Base-by-base conservation (phyloP, 1,139 yeast species). In the Blastobotrys indianensis region DNA sequence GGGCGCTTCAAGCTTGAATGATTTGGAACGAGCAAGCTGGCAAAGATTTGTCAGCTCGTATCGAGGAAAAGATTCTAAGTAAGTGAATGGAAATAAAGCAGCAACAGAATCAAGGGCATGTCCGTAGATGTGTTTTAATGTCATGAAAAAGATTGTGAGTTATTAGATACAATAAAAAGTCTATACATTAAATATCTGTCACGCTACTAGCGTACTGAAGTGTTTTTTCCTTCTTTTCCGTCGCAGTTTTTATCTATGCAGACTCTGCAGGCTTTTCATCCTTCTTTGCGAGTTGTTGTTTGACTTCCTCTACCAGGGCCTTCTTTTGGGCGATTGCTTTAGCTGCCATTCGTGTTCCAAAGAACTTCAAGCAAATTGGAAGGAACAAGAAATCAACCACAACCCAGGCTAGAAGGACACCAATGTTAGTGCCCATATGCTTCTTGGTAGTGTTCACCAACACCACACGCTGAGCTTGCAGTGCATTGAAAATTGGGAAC, bases 401-500 rank as follows among this genome's bases (percentile, higher is more conserved):
- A 28, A 76, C 69, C 88, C 90, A 82, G 1, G 73, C 77, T 9
- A 72, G 59, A 50, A 82, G 58, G 1, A 82, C 65, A 37, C 83
- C 85, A 41, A 77, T 69, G 56, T 79, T 73, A 51, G 79, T 60
- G 4, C 85, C 86, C 57, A 82, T 52, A 15, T 72, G 59, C 1
- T 79, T 78, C 58, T 74, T 79, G 62, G 77, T 74, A 63, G 77
- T 76, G 56, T 79, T 66, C 53, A 79, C 74, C 48, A 82, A 70
- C 12, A 82, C 70, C 2, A 81, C 82, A 57, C 76, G 75, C 54
- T 70, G 69, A 16, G 78, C 69, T 49, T 77, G 80, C 42, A 72
- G 74, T 0, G 79, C 74, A 54, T 81, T 80, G 58, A 74, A 76
- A 55, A 82, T 72, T 1, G 90, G 90, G 66, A 80, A 65, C 28